These are phyloP conservation scores for Penicillium argentinense DNA, from an alignment of 495 filamentous ascomycete genomes.

Conservation along the genomic window DNA sequence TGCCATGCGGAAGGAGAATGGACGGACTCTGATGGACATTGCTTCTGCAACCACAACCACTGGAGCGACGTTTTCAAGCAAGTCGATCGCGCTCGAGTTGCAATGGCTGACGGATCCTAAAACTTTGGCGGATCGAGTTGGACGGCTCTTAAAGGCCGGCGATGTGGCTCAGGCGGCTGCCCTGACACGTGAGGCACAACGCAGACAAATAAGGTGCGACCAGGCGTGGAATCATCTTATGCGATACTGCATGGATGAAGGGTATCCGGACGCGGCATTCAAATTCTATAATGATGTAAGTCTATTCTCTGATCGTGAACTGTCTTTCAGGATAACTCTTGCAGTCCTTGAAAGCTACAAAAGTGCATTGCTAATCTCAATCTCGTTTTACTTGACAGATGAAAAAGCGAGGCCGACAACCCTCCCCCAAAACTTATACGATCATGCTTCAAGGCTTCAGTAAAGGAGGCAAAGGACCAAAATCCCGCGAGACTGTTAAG, in stretches of 20 bases:
- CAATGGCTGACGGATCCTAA: conserved; percentile 64
- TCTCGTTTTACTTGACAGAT: conserved; percentile 56
- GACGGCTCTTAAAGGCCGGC: conserved; percentile 49
- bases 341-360: too few relatives aligned
- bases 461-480: conserved; percentile 51
- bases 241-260: conserved; percentile 62
- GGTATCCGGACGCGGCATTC: conserved; percentile 59
- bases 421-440: conserved; percentile 76
- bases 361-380: too few relatives aligned
- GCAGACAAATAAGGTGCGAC: conserved; percentile 52
- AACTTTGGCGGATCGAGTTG: conserved; percentile 63
- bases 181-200: conserved; percentile 65
- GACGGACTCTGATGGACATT: conserved; percentile 20
- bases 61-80: conserved; percentile 12
- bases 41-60: conserved; percentile 1
- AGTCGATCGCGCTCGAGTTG: conserved; percentile 52
- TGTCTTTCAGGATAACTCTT: too few relatives aligned
- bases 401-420: conserved; percentile 83
- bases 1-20: too few relatives aligned
- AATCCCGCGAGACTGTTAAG: conserved; percentile 47
- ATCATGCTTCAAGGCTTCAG: conserved; percentile 77
- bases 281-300: conserved; percentile 83
- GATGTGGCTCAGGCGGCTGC: conserved; percentile 61
- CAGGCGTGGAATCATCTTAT: conserved; percentile 90
- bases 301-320: conserved; percentile 3